Conservation (phyloP, 345 rosid species). For the Aquilaria yunnanensis region DNA sequence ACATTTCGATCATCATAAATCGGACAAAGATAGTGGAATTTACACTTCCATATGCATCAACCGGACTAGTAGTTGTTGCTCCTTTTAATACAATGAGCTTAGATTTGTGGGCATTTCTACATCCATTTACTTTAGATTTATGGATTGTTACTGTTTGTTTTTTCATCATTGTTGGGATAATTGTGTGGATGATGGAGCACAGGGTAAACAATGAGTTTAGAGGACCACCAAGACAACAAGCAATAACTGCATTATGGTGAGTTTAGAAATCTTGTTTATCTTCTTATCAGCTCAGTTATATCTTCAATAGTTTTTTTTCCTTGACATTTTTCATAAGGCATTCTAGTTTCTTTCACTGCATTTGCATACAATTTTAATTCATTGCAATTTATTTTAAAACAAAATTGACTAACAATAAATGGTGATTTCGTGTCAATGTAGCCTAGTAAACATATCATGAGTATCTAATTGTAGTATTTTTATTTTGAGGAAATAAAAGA, state of each 20-base stretch:
- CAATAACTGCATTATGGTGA: slow-evolving; percentile 54
- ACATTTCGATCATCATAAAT: slow-evolving; percentile 54
- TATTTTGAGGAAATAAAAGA: too few relatives aligned
- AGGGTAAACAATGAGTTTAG: slow-evolving; percentile 66
- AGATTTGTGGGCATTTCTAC: slow-evolving; percentile 63
- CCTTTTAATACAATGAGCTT: slow-evolving; percentile 29
- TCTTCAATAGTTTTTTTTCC: too few relatives aligned
- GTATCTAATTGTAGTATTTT: too few relatives aligned
- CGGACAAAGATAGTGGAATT: slow-evolving; percentile 59
- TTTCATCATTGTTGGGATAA: slow-evolving; percentile 50
- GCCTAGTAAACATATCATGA: too few relatives aligned
- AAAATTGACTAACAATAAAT: too few relatives aligned
- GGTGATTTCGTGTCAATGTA: too few relatives aligned
- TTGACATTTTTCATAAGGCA: too few relatives aligned
- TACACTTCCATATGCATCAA: slow-evolving; percentile 60
- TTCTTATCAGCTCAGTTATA: too few relatives aligned
- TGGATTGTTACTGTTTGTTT: slow-evolving; percentile 53
- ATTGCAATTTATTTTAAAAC: slow-evolving; percentile 6
- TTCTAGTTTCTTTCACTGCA: too few relatives aligned
- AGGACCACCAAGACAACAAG: slow-evolving; percentile 59
- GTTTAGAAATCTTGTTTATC: slow-evolving; percentile 2
- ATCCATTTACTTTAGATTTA: slow-evolving; percentile 56
- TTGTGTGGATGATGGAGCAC: slow-evolving; percentile 83
- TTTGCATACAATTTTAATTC: neutral
- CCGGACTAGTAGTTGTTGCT: slow-evolving; percentile 74